Base-by-base conservation (phyloP, 495 filamentous ascomycete genomes). In the Xylaria curta region DNA sequence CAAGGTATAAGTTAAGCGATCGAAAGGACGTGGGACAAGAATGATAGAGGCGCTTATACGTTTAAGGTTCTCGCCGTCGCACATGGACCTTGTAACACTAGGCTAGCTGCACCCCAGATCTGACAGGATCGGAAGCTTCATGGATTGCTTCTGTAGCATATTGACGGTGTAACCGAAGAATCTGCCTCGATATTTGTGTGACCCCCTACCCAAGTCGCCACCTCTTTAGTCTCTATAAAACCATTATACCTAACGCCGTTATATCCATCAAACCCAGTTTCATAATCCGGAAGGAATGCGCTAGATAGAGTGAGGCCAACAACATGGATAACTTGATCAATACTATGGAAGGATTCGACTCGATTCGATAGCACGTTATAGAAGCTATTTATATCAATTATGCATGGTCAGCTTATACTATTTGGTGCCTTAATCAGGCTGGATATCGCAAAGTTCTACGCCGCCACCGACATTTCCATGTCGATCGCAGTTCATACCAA, bases 51-150 rank as follows among this genome's bases (percentile, higher is more conserved):
- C 63, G 63, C 47, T 51, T 60, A 31, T 10, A 24, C 7, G 19
- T 15, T 19, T 64, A 33, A 64, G 7, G 15, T 49, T 49, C 28
- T 28, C 36, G 65, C 49, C 49, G n/a, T 40, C 21, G 13, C 63
- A 51, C 10, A 19, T 4, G 5, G 24, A 19, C 46, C 63, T 46
- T 53, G 63, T 46, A 21, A 67, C 21, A n/a, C 33, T 67, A 54
- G 65, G 33, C 49, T 8, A 19, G 49, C 65, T 67, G 65, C 36
- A 67, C 65, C 65, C 65, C 65, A 6, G 65, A 67, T 67, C 65
- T 67, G 33, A 67, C 49, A 56, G 26, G 36, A 26, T 56, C 47
- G 26, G n/a, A 44, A 19, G 21, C 4, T 21, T 42, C 49, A 42
- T 56, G 33, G 49, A 67, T 42, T 31, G 65, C 7, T 56, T 42